A percentile compares a stretch with the other conserved stretches of the same genome.
Evolutionary conservation across 1,284 basidiomycete species (phyloP).

Genomic region (Sanguinoderma infundibulare): DNA sequence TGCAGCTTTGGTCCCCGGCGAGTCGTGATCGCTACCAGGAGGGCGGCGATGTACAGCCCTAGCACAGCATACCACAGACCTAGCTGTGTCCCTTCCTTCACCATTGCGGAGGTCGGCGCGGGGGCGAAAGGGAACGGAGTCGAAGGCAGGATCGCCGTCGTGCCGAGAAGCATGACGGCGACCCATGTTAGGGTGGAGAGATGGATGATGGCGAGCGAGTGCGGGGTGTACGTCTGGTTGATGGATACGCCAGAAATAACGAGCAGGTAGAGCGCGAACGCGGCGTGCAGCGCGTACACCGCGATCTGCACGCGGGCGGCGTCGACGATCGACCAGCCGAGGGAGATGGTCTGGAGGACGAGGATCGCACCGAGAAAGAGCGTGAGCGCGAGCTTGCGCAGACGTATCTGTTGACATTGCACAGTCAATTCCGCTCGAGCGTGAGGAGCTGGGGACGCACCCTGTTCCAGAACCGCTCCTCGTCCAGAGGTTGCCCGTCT

Average conservation of each 20-base stretch:
- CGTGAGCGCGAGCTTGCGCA: constrained; percentile 52
- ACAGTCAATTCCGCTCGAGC: constrained; percentile 1
- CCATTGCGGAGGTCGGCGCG: neutral
- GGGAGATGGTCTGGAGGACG: constrained; percentile 52
- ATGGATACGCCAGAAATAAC: constrained; percentile 58
- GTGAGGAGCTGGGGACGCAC: constrained; percentile 43
- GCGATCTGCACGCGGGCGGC: constrained; percentile 39
- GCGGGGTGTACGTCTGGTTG: constrained; percentile 52
- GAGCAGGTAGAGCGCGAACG: constrained; percentile 66
- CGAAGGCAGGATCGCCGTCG: constrained; percentile 59
- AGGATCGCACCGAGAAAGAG: constrained; percentile 50
- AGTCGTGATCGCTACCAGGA: constrained; percentile 57
- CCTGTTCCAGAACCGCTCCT: constrained; percentile 71
- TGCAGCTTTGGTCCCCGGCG: constrained; percentile 77
- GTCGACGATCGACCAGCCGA: constrained; percentile 56
- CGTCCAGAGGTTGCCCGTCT: constrained; percentile 79
- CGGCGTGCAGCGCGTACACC: constrained; percentile 54
- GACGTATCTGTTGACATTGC: constrained; percentile 10
- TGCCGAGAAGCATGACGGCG: constrained; percentile 54
- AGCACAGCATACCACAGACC: constrained; percentile 54
- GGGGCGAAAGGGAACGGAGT: constrained; percentile 44
- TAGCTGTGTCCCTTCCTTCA: neutral
- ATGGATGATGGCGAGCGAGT: constrained; percentile 70
- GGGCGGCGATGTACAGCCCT: constrained; percentile 52
- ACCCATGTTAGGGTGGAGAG: constrained; percentile 61